These are phyloP conservation scores for Suhomyces bribrorum DNA, from an alignment of 1,139 yeast genomes.

Conservation along the genomic window DNA sequence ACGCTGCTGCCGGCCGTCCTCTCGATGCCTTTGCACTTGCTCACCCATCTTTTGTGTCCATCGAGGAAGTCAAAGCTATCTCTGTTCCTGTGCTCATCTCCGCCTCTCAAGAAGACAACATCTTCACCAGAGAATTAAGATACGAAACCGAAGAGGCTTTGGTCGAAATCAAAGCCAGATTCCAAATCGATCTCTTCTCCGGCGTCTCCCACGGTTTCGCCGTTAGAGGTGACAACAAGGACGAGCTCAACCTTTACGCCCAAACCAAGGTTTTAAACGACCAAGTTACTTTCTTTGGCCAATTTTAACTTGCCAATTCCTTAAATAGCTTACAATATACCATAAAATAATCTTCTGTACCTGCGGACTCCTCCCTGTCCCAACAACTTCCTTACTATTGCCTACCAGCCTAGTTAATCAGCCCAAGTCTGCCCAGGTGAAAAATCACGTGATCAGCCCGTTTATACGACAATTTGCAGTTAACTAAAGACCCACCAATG, in stretches of 20 bases:
- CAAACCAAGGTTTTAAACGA: constrained; percentile 67
- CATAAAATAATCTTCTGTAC: no score
- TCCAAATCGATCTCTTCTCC: constrained; percentile 59
- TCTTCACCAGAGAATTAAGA: constrained; percentile 66
- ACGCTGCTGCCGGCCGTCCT: constrained; percentile 48
- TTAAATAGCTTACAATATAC: no score
- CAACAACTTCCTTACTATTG: no score
- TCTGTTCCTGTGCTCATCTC: constrained; percentile 63
- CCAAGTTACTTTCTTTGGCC: constrained; percentile 42
- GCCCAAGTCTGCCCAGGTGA: no score
- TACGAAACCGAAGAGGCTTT: constrained; percentile 59
- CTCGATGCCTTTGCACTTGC: constrained; percentile 69
- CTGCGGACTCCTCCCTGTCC: no score
- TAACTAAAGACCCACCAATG: constrained; percentile 1
- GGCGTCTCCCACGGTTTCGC: constrained; percentile 76
- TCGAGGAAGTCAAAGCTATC: constrained; percentile 62
- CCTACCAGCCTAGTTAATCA: no score
- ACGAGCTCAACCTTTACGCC: constrained; percentile 61
- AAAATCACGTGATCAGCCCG: no score
- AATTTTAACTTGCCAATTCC: no score
- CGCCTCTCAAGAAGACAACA: constrained; percentile 68
- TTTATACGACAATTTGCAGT: no score
- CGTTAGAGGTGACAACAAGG: constrained; percentile 63
- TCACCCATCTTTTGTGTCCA: constrained; percentile 73
- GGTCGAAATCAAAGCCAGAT: constrained; percentile 42